A percentile compares a stretch with the other conserved stretches of the same genome.
These are phyloP conservation scores for Quercus dentata DNA, from an alignment of 306 rosid species.

Conservation along the genomic window DNA sequence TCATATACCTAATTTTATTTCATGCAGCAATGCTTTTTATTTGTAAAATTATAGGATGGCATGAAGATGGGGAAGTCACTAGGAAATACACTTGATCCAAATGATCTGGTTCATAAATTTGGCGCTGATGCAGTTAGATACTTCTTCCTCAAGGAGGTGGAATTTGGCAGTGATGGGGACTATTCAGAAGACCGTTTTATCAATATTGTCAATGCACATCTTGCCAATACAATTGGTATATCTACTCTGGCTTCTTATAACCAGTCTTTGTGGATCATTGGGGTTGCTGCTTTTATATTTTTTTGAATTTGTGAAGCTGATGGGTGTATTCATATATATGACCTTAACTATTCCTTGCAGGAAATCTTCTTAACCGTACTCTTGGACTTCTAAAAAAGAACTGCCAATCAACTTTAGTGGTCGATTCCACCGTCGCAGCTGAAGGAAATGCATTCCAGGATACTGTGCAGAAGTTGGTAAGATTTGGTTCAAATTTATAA, in stretches of 20 bases:
- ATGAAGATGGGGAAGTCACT: constrained; percentile 97
- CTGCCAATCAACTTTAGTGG: constrained; percentile 74
- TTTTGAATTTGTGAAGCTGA: constrained; percentile 7
- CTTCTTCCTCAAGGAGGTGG: constrained; percentile 95
- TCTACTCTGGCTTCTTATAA: constrained; percentile 9
- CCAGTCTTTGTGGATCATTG: constrained; percentile 11
- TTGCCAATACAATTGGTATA: constrained; percentile 92
- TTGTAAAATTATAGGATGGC: constrained; percentile 88
- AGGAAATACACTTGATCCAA: constrained; percentile 97
- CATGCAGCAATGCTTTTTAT: constrained; percentile 69
- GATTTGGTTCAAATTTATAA: background rate
- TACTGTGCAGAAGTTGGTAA: constrained; percentile 71
- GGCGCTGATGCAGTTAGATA: constrained; percentile 93
- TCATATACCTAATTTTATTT: constrained; percentile 54
- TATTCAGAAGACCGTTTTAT: constrained; percentile 93
- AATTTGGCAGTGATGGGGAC: constrained; percentile 92
- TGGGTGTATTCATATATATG: background rate
- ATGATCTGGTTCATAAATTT: constrained; percentile 73
- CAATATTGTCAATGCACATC: constrained; percentile 89
- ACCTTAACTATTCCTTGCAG: constrained; percentile 40
- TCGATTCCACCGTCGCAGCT: constrained; percentile 70
- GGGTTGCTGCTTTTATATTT: background rate
- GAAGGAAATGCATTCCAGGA: constrained; percentile 72
- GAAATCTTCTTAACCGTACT: constrained; percentile 94
- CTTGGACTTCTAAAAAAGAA: constrained; percentile 87